Evolutionary conservation across 116 monocot species (phyloP).

Genomic region (Papilionanthe hybrid): DNA sequence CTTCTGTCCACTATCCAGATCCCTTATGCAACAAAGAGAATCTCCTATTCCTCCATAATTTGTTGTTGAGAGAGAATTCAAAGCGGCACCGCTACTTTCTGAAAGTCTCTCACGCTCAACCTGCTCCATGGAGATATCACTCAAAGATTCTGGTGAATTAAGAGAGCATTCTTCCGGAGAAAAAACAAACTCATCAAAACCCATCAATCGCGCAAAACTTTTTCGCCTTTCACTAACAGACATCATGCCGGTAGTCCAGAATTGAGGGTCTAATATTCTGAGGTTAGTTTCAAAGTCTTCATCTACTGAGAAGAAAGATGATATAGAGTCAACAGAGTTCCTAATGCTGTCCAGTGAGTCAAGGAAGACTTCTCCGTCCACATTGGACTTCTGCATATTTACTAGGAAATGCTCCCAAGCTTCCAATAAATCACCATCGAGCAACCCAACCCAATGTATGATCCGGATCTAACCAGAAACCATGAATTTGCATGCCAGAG

Average conservation of each 20-base stretch:
- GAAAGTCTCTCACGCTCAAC: slow-evolving; percentile 17
- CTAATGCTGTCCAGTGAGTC: slow-evolving; percentile 23
- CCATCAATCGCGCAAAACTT: slow-evolving; percentile 23
- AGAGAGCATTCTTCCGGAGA: background rate
- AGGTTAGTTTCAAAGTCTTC: background rate
- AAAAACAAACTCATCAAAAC: slow-evolving; percentile 22
- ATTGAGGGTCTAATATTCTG: slow-evolving; percentile 12
- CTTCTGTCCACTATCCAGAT: slow-evolving; percentile 29
- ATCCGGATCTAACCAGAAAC: background rate
- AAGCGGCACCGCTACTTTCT: slow-evolving; percentile 16
- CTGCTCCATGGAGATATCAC: slow-evolving; percentile 6
- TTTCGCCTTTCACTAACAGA: slow-evolving; percentile 33
- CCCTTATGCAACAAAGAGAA: slow-evolving; percentile 17
- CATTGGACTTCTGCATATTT: slow-evolving; percentile 25
- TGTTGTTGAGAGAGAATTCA: slow-evolving; percentile 17
- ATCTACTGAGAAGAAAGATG: slow-evolving; percentile 8
- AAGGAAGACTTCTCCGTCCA: slow-evolving; percentile 25
- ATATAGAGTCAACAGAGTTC: slow-evolving; percentile 17
- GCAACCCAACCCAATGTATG: background rate
- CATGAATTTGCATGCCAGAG: background rate
- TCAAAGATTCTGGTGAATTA: background rate
- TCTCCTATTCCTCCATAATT: slow-evolving; percentile 5
- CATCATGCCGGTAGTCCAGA: slow-evolving; percentile 13
- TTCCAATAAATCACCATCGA: slow-evolving; percentile 10
- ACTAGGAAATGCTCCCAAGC: background rate